Conservation (phyloP, 768 basidiomycete genomes). For the Mycena chlorophos region DNA sequence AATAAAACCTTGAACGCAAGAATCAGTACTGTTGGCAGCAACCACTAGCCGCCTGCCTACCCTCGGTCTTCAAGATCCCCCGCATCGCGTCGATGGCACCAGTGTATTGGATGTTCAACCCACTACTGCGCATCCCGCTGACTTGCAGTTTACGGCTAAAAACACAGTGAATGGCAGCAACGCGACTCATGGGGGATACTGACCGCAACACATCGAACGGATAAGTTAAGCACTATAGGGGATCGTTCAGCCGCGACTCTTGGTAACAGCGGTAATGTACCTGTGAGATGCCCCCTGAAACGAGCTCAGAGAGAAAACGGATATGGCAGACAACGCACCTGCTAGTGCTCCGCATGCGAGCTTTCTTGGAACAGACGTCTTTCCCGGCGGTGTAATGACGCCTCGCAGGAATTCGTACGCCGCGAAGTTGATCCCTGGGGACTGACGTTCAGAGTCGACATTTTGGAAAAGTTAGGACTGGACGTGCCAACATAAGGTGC, state of each 20-base stretch:
- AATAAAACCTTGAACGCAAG: background rate
- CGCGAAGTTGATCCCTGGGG: no score
- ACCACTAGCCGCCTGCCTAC: slow-evolving; percentile 37
- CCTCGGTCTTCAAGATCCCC: slow-evolving; percentile 72
- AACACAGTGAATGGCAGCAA: background rate
- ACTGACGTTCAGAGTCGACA: no score
- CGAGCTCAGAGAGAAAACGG: background rate
- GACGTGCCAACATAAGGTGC: slow-evolving; percentile 89
- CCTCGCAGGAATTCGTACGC: slow-evolving; percentile 83
- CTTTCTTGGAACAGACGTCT: slow-evolving; percentile 67
- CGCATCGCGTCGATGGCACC: slow-evolving; percentile 79
- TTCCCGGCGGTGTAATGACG: slow-evolving; percentile 78
- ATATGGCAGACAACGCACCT: slow-evolving; percentile 43
- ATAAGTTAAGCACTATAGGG: slow-evolving; percentile 89
- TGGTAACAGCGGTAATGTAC: no score
- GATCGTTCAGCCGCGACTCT: no score
- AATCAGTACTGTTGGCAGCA: background rate
- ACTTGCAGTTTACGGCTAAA: slow-evolving; percentile 80
- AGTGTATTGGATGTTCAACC: slow-evolving; percentile 64
- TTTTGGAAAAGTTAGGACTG: no score
- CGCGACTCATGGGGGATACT: no score
- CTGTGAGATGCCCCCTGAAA: slow-evolving; percentile 82
- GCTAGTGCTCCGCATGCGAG: slow-evolving; percentile 85
- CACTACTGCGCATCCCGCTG: slow-evolving; percentile 69
- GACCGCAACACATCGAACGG: slow-evolving; percentile 93